Evolutionary conservation across 1,284 basidiomycete species (phyloP), one percentile per base, ranked within the genome.

Genomic region (Malassezia japonica): DNA sequence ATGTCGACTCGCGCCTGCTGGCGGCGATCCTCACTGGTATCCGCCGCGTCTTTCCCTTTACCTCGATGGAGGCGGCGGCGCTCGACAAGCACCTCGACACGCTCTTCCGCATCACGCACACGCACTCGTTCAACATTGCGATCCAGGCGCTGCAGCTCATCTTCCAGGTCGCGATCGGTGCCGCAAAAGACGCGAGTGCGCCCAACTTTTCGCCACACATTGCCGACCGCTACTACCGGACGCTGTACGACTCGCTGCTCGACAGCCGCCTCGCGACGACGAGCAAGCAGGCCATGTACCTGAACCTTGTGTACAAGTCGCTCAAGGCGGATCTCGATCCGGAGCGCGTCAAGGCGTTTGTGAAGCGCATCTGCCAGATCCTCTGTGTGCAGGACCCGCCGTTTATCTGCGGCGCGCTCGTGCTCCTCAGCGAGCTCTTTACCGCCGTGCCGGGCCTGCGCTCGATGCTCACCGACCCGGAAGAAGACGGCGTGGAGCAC

Each of bases 221-320:
- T 13, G 54, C 56, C 10, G 61, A 65, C 33, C 80, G 94, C 29
- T 99, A 89, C 77, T 95, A 90, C 76, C 82, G 89, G 40, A 83
- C 87, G 0, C 77, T 99, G 0, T 98, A 98, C 70, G 82, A 84
- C 25, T 91, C 88, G 1, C 77, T 98, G 6, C 81, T 86, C 31
- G 92, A 99, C 66, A 76, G 78, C 0, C 83, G 94, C 10, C 79
- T 99, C 5, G 79, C 83, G 15, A 79, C 79, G 1, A 89, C 89
- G 15, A 87, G 85, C 25, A 96, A 98, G 73, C 90, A 96, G 73
- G 88, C 91, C 7, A 87, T 98, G 84, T 98, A 95, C 74, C 80
- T 99, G 60, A 98, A 98, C 73, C 76, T 99, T 18, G 75, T 96
- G 18, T 92, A 94, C 81, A 92, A 89, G 70, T 84, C 87, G 15